Conservation (phyloP, 2,329 filamentous ascomycete genomes). For the Botrytis squamosa region DNA sequence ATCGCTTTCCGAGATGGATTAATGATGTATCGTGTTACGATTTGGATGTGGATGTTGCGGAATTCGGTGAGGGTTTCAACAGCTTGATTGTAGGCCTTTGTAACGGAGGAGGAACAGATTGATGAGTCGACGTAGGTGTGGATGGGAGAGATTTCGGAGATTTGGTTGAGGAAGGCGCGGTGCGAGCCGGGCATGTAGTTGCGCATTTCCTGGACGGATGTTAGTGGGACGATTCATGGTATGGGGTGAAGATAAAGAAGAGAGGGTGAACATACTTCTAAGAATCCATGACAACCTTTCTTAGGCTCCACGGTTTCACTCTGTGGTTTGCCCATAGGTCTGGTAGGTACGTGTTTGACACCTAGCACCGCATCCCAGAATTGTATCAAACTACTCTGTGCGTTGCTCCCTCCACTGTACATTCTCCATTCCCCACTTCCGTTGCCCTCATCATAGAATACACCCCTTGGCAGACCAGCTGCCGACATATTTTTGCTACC, state of each 20-base stretch:
- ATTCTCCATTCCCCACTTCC: conserved; percentile 68
- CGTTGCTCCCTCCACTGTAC: conserved; percentile 87
- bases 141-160: conserved; percentile 71
- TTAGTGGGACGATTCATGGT: background rate
- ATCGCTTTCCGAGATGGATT: conserved; percentile 60
- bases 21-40: conserved; percentile 89
- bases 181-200: conserved; percentile 89
- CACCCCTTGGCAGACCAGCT: conserved; percentile 77
- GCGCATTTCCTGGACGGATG: conserved; percentile 61
- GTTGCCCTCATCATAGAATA: conserved; percentile 77
- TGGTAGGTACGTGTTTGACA: conserved; percentile 64
- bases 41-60: conserved; percentile 82
- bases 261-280: conserved; percentile 24
- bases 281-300: conserved; percentile 30
- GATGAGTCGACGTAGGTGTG: conserved; percentile 59
- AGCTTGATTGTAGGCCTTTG: conserved; percentile 68
- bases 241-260: background rate
- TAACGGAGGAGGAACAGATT: conserved; percentile 47
- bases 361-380: conserved; percentile 88
- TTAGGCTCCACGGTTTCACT: conserved; percentile 27
- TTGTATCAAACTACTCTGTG: conserved; percentile 88
- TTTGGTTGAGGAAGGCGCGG: conserved; percentile 70
- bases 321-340: conserved; percentile 30
- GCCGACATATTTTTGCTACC: conserved; percentile 90
- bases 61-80: conserved; percentile 73